A percentile compares a stretch with the other conserved stretches of the same genome.
phyloP scores from a whole-genome alignment of 768 basidiomycete genomes.

The Mycena crocata region DNA sequence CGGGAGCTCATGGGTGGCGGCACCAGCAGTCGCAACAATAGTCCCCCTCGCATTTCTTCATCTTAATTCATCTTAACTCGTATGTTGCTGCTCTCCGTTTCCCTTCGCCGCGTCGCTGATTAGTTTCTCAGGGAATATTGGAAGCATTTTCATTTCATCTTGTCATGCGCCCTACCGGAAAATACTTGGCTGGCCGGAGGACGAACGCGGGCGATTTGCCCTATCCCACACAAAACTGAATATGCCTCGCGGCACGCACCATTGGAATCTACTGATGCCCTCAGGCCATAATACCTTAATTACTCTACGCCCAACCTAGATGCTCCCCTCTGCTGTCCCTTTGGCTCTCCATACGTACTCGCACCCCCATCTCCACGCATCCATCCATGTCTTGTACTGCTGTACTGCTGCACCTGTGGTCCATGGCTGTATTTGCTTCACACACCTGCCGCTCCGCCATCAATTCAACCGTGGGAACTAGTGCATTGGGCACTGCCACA shows the following conservation, averaged over 20 bases:
- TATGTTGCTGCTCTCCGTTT: slow-evolving; percentile 1
- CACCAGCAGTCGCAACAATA: slow-evolving; percentile 52
- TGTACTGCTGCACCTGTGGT: no score
- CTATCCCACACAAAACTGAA: no score
- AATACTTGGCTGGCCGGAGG: slow-evolving; percentile 31
- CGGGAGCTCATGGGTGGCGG: slow-evolving; percentile 52
- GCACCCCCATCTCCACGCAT: slow-evolving; percentile 7
- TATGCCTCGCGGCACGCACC: no score
- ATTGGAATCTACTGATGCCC: slow-evolving; percentile 21
- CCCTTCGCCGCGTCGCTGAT: neutral
- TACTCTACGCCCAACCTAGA: slow-evolving; percentile 28
- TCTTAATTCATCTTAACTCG: slow-evolving; percentile 25
- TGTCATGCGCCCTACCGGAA: slow-evolving; percentile 24
- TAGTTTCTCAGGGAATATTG: slow-evolving; percentile 28
- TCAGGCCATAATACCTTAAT: slow-evolving; percentile 15
- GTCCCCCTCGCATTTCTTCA: slow-evolving; percentile 30
- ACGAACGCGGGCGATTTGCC: slow-evolving; percentile 17
- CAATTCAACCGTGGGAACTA: no score
- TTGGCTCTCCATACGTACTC: slow-evolving; percentile 16
- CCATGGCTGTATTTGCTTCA: no score
- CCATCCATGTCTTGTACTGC: slow-evolving; percentile 30
- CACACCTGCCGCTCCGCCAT: no score
- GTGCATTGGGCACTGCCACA: no score
- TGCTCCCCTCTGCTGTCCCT: slow-evolving; percentile 8
- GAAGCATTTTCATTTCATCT: slow-evolving; percentile 23